Evolutionary conservation across 768 basidiomycete genomes (phyloP).

Genomic region (Hypholoma fasciculare): DNA sequence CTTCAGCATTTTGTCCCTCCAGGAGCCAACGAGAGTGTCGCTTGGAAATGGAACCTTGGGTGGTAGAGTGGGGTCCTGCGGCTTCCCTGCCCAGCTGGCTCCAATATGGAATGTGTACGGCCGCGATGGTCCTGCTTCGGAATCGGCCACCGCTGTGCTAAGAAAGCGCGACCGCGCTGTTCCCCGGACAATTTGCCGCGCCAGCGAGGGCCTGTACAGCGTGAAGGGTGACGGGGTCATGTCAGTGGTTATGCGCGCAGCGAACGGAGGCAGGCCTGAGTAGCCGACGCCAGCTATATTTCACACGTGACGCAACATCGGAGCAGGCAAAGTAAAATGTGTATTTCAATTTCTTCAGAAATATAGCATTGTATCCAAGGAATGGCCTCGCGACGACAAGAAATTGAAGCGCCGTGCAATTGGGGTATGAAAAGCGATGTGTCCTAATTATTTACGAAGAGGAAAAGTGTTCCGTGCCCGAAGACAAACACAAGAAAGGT

Average conservation of each 20-base stretch:
- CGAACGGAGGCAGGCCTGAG: not conserved
- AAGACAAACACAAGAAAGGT: conserved; percentile 12
- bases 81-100: conserved; percentile 78
- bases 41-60: conserved; percentile 51
- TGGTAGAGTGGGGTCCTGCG: conserved; percentile 36
- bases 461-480: conserved; percentile 11
- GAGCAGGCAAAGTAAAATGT: not conserved
- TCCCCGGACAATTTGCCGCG: conserved; percentile 11
- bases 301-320: not conserved
- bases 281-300: not conserved
- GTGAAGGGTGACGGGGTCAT: conserved; percentile 4
- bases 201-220: conserved; percentile 13
- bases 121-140: conserved; percentile 16
- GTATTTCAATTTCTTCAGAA: not conserved
- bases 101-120: conserved; percentile 78
- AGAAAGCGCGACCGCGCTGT: conserved; percentile 1
- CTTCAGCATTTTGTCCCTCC: conserved; percentile 67
- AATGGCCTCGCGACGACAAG: conserved; percentile 3
- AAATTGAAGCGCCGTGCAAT: conserved; percentile 5
- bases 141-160: not conserved
- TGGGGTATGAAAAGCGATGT: conserved; percentile 6
- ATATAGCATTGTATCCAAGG: not conserved
- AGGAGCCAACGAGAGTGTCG: conserved; percentile 59
- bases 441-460: conserved; percentile 18
- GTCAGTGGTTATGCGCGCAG: not conserved